A percentile compares a stretch with the other conserved stretches of the same genome.
Evolutionary conservation across 495 filamentous ascomycete species (phyloP).

Genomic region (Penicillium angulare): DNA sequence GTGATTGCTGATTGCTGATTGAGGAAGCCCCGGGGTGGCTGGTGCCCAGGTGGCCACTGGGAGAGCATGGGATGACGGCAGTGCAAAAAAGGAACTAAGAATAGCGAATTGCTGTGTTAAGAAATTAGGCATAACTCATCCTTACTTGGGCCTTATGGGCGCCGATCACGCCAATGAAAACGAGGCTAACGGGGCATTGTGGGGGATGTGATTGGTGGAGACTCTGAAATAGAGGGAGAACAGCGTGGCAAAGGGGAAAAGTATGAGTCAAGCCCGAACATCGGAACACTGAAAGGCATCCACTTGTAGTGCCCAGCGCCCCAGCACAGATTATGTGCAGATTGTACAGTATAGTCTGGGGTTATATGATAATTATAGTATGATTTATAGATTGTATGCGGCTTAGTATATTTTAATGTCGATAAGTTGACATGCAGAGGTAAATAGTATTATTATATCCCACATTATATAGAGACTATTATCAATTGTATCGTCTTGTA

Average conservation of each 20-base stretch:
- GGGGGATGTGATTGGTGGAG: conserved; percentile 9
- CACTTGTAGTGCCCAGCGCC: no score
- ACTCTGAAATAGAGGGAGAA: conserved; percentile 7
- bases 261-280: background rate
- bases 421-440: no score
- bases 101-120: no score
- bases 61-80: no score
- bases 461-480: no score
- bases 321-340: background rate
- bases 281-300: background rate
- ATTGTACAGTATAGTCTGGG: background rate
- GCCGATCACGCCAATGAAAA: conserved; percentile 17
- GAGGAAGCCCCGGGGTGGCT: no score
- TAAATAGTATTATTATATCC: no score
- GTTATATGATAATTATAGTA: background rate
- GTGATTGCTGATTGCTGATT: no score
- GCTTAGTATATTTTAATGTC: background rate
- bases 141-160: background rate
- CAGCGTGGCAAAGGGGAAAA: conserved; percentile 16
- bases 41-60: no score
- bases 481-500: no score
- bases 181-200: background rate
- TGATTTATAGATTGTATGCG: background rate
- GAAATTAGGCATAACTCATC: background rate
- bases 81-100: no score